These are phyloP conservation scores for Pistacia atlantica DNA, from an alignment of 345 rosid genomes.

Conservation along the genomic window DNA sequence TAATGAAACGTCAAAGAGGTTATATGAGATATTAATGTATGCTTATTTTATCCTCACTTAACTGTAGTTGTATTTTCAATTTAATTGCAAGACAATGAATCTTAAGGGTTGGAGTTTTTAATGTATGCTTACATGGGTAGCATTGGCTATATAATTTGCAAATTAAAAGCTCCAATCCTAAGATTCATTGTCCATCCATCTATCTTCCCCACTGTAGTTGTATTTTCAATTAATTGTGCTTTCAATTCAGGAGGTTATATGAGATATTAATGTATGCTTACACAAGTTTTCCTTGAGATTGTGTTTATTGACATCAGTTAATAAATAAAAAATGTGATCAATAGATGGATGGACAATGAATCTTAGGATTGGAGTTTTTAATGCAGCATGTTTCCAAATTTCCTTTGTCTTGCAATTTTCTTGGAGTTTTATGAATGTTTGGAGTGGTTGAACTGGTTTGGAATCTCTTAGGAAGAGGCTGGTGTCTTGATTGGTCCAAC, in stretches of 20 bases:
- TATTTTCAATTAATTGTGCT: too few species aligned
- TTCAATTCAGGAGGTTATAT: too few species aligned
- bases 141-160: too few species aligned
- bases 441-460: conserved; percentile 4
- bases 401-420: neutral
- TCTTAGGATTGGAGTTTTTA: neutral
- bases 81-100: neutral
- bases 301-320: neutral
- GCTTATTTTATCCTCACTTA: neutral
- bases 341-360: neutral
- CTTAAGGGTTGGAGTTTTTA: too few species aligned
- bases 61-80: conserved; percentile 1
- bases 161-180: too few species aligned
- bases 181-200: too few species aligned
- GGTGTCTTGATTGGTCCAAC: conserved; percentile 7
- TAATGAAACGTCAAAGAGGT: neutral
- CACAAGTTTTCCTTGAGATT: neutral
- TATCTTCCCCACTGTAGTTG: too few species aligned
- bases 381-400: neutral
- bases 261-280: neutral
- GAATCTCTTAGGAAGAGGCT: neutral
- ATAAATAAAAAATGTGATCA: neutral
- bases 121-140: too few species aligned
- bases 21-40: neutral
- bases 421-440: conserved; percentile 1